phyloP scores from a whole-genome alignment of 2,329 filamentous ascomycete genomes.

The Fusarium sp. region DNA sequence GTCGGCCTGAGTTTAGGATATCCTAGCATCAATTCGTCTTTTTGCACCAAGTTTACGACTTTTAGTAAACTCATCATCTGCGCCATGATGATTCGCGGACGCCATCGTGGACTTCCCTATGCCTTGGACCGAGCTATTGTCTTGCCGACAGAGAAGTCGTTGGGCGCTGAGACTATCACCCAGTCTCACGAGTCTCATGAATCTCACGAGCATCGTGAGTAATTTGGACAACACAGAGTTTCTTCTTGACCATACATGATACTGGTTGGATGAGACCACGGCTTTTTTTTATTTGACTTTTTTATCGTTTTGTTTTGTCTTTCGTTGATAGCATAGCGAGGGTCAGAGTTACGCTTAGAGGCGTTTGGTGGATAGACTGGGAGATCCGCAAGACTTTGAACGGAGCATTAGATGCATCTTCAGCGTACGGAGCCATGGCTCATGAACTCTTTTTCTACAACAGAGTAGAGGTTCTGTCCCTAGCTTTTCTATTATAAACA shows the following conservation, averaged over 20 bases:
- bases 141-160: slow-evolving; percentile 44
- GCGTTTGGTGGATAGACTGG: slow-evolving; percentile 4
- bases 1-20: slow-evolving; percentile 53
- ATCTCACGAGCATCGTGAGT: slow-evolving; percentile 32
- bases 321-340: slow-evolving; percentile 1
- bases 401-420: not conserved
- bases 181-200: slow-evolving; percentile 3
- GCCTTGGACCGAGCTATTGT: slow-evolving; percentile 51
- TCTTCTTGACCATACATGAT: not conserved
- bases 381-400: not conserved
- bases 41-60: slow-evolving; percentile 48
- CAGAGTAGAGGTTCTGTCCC: not conserved
- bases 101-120: slow-evolving; percentile 52
- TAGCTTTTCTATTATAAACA: not conserved
- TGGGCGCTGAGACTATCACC: slow-evolving; percentile 22
- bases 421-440: not conserved
- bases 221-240: not conserved
- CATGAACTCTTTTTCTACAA: not conserved
- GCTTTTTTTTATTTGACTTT: not conserved
- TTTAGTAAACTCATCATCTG: slow-evolving; percentile 54
- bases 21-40: slow-evolving; percentile 46
- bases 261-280: not conserved
- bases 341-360: slow-evolving; percentile 7
- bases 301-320: not conserved
- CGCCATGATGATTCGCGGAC: slow-evolving; percentile 54